Base-by-base conservation (phyloP, 2,329 filamentous ascomycete species). In the Phoma sp. region DNA sequence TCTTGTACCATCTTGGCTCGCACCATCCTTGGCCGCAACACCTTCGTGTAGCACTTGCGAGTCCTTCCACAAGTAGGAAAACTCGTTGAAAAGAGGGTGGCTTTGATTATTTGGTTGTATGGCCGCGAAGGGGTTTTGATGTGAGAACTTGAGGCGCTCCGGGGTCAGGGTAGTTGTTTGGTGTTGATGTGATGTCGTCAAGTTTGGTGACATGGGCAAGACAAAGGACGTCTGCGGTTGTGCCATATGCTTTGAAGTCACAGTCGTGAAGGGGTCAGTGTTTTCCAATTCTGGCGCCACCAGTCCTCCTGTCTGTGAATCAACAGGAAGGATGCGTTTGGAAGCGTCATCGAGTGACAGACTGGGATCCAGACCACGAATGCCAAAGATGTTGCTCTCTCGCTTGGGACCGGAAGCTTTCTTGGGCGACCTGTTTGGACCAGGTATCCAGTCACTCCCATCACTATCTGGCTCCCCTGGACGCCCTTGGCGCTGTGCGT, bases 361-460 rank as follows among this genome's bases (percentile, higher is more conserved):
- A 22, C 43, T 33, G 10, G 52, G 46, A 6, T 63, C 57, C 2
- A 74, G 47, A 3, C 70, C 70, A 35, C 69, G 63, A 41, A 71
- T 71, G 6, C 73, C 70, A 29, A 74, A 68, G 33, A 71, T 61
- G 49, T 74, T 73, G 33, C 59, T 58, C 10, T 62, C 59, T n/a
- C 43, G 53, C 9, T 59, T 51, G 7, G 52, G 22, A 3, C 60
- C 43, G n/a, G 57, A 13, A 0, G 35, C 40, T 24, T 70, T 68
- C 1, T 55, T 52, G 2, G 62, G 46, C 13, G 46, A 47, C 19
- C 62, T 62, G 9, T 61, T 55, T 4, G 69, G 72, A 0, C 69
- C 70, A 8, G 73, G 70, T 12, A 76, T 74, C 70, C 73, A 76
- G 45, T 76, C 74, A 29, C 63, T 71, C 52, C 73, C 72, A 4